Percentiles rank a stretch among this genome's conserved stretches.
Conservation (phyloP, 2,329 filamentous ascomycete genomes). For the Ophiostoma ips region DNA sequence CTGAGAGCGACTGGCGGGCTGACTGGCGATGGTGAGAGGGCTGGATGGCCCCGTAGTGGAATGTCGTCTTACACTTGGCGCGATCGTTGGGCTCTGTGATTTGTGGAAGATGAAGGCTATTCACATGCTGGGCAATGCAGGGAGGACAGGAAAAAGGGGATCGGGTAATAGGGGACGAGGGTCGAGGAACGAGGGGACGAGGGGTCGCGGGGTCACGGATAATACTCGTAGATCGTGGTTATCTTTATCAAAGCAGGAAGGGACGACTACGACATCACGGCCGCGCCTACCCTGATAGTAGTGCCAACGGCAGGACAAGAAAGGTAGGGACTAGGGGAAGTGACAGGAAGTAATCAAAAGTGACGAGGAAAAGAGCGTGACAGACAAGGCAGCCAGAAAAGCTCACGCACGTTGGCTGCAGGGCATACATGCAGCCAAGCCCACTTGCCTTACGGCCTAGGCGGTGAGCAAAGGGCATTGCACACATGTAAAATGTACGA, state of each 20-base stretch:
- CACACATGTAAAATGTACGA: not conserved
- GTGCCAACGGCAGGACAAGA: not conserved
- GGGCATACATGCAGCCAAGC: too few species aligned
- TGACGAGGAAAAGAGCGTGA: too few species aligned
- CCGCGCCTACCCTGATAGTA: not conserved
- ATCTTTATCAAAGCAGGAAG: not conserved
- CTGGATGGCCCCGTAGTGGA: not conserved
- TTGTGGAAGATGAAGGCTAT: not conserved
- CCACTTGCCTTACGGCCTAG: too few species aligned
- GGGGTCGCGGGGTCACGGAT: too few species aligned
- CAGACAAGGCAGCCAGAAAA: too few species aligned
- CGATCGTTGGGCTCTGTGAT: not conserved
- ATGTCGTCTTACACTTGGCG: constrained; percentile 1
- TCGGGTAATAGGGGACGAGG: too few species aligned
- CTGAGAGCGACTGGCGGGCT: not conserved
- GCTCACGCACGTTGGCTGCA: too few species aligned
- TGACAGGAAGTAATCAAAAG: too few species aligned
- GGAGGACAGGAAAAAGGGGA: not conserved
- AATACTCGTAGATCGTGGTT: too few species aligned
- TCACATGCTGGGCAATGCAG: not conserved
- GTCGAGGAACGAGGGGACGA: too few species aligned
- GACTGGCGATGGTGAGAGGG: not conserved
- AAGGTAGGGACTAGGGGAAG: not conserved
- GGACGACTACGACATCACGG: not conserved
- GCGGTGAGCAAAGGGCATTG: not conserved